Percentiles rank a stretch among this genome's conserved stretches.
Evolutionary conservation across 371 early-diverging fungal species (phyloP).

Genomic region (Saksenaea vasiformis): DNA sequence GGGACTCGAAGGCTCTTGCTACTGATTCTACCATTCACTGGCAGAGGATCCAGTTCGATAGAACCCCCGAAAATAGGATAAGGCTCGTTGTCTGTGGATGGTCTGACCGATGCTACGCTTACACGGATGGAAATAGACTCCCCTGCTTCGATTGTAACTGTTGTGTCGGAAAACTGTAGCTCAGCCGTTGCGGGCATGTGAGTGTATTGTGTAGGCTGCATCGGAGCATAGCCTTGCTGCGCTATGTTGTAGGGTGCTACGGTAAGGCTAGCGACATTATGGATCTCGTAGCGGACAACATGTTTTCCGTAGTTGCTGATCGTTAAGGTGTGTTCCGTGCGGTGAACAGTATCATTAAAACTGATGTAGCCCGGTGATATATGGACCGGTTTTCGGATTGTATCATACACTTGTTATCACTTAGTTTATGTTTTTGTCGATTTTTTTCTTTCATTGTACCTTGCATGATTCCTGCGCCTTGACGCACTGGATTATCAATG

Average conservation of each 20-base stretch:
- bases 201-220: slow-evolving; percentile 26
- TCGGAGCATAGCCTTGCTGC: slow-evolving; percentile 23
- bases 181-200: slow-evolving; percentile 25
- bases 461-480: slow-evolving; percentile 81
- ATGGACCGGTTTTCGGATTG: slow-evolving; percentile 50
- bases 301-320: slow-evolving; percentile 58
- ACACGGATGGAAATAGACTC: slow-evolving; percentile 26
- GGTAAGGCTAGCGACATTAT: slow-evolving; percentile 34
- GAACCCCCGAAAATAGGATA: slow-evolving; percentile 49
- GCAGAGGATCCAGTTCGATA: slow-evolving; percentile 23
- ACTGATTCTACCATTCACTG: slow-evolving; percentile 2
- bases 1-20: slow-evolving; percentile 44
- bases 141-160: slow-evolving; percentile 43
- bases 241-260: slow-evolving; percentile 40
- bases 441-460: slow-evolving; percentile 14
- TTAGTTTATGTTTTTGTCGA: not conserved
- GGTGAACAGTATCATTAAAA: slow-evolving; percentile 61
- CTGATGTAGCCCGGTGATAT: slow-evolving; percentile 61
- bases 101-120: slow-evolving; percentile 9
- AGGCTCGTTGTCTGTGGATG: slow-evolving; percentile 3
- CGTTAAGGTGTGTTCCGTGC: slow-evolving; percentile 26
- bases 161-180: slow-evolving; percentile 26
- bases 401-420: slow-evolving; percentile 39
- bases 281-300: slow-evolving; percentile 46
- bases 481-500: slow-evolving; percentile 38